Evolutionary conservation across 441 rosid genomes (phyloP), one percentile per base, ranked within the genome.

Genomic region (Metrosideros polymorpha): DNA sequence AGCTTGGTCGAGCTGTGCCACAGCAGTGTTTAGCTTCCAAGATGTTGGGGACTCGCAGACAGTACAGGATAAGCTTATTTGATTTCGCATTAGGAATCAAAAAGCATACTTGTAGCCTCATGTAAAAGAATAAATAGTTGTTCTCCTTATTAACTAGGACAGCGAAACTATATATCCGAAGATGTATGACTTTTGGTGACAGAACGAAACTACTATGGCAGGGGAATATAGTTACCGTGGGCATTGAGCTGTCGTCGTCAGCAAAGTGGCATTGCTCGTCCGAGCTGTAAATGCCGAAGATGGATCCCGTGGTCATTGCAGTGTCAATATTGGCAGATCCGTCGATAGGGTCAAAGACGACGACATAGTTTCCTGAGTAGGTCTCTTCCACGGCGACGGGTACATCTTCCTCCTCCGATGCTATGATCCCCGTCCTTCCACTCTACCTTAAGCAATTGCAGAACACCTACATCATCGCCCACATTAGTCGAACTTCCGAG

Each of bases 321-420:
- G 85, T 88, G 76, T 88, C 90, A 39, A 86, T 88, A 49, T 88
- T 86, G 49, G 87, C 84, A 0, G 85, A 88, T 84, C 88, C 87
- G 19, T 86, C 90, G 3, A 88, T 82, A 15, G 90, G 90, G 82
- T 88, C 90, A 7, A 88, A 88, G 54, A 86, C 88, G 6, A 88
- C 87, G 49, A 82, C 55, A 66, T 86, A 88, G 86, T 86, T 90
- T 32, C 91, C 89, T 1, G 88, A 88, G 83, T 88, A 84, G 32
- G 91, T 90, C 84, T 90, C 92, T 57, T 91, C 92, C 39, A 91
- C 89, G 0, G 89, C 91, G 5, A 91, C 89, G 0, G 91, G 91
- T 29, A 88, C 86, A 61, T 91, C 92, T 84, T 90, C 92, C 63
- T 91, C 91, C 88, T 90, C 92, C 3, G 91, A 88, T 39, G 87